Evolutionary conservation across 345 rosid species (phyloP).

Genomic region (Brassica nigra): DNA sequence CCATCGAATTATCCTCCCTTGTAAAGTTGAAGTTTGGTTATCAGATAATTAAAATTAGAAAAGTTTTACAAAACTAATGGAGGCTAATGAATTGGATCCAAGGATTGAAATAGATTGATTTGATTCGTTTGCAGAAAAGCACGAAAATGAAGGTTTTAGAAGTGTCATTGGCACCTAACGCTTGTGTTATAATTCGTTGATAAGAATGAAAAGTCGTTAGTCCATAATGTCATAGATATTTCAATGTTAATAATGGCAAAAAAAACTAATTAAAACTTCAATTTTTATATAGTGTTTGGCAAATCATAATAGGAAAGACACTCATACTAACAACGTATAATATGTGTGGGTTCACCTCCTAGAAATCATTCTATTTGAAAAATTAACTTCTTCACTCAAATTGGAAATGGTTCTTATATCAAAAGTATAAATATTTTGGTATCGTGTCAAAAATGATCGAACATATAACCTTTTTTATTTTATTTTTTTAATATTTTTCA

Average conservation of each 20-base stretch:
- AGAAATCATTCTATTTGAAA: conserved; percentile 6
- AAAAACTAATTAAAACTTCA: not conserved
- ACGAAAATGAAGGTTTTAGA: conserved; percentile 37
- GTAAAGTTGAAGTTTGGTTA: conserved; percentile 19
- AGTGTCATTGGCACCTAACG: conserved; percentile 41
- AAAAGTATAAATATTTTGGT: not conserved
- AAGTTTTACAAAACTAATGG: not conserved
- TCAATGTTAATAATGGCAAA: not conserved
- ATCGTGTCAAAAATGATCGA: not conserved
- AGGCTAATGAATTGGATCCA: conserved; percentile 9
- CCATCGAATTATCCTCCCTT: conserved; percentile 16
- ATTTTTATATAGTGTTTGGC: not conserved
- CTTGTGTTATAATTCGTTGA: conserved; percentile 26
- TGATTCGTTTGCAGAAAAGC: conserved; percentile 24
- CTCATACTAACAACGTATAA: not conserved
- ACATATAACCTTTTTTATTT: not conserved
- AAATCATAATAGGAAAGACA: not conserved
- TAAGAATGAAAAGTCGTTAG: conserved; percentile 21
- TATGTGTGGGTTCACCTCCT: conserved; percentile 6
- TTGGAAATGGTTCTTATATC: not conserved
- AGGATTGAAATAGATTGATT: conserved; percentile 35
- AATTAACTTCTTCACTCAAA: not conserved
- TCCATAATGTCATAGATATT: not conserved
- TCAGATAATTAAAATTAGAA: conserved; percentile 7
- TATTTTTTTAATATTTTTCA: too few relatives aligned